Evolutionary conservation across 768 basidiomycete species (phyloP).

Genomic region (Serendipita sp.): DNA sequence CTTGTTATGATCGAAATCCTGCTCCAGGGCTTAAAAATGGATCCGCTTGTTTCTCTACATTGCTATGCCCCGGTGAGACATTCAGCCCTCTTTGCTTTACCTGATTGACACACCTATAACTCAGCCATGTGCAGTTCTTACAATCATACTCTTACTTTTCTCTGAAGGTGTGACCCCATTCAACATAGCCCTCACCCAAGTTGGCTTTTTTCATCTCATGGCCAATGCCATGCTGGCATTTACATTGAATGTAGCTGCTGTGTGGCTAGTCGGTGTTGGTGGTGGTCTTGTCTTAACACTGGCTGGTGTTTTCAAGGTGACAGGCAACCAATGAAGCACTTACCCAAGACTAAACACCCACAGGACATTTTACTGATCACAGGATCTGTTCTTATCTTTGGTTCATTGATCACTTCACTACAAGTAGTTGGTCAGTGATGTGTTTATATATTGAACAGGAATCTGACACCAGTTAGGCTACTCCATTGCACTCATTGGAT

Average conservation of each 20-base stretch:
- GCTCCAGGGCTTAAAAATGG: constrained; percentile 92
- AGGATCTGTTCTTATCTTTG: constrained; percentile 78
- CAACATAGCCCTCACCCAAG: constrained; percentile 38
- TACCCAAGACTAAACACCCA: constrained; percentile 8
- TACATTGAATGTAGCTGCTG: constrained; percentile 79
- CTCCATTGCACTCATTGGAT: constrained; percentile 68
- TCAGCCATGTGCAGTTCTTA: constrained; percentile 71
- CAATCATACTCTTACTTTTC: constrained; percentile 71
- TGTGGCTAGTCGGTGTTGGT: constrained; percentile 80
- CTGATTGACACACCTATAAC: not conserved
- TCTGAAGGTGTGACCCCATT: constrained; percentile 86
- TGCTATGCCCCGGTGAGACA: constrained; percentile 69
- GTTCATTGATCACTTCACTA: constrained; percentile 58
- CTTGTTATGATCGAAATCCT: constrained; percentile 94
- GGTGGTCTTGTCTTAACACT: constrained; percentile 81
- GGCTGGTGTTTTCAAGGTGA: constrained; percentile 83
- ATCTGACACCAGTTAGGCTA: constrained; percentile 39
- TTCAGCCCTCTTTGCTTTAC: not conserved
- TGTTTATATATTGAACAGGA: not conserved
- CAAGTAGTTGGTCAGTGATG: constrained; percentile 55
- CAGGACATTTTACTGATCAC: constrained; percentile 89
- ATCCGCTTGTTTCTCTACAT: constrained; percentile 86
- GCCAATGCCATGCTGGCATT: constrained; percentile 81
- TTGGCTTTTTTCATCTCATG: constrained; percentile 51
- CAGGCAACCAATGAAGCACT: constrained; percentile 10